These are phyloP conservation scores for Brassica napus DNA, from an alignment of 345 rosid species.

Conservation along the genomic window DNA sequence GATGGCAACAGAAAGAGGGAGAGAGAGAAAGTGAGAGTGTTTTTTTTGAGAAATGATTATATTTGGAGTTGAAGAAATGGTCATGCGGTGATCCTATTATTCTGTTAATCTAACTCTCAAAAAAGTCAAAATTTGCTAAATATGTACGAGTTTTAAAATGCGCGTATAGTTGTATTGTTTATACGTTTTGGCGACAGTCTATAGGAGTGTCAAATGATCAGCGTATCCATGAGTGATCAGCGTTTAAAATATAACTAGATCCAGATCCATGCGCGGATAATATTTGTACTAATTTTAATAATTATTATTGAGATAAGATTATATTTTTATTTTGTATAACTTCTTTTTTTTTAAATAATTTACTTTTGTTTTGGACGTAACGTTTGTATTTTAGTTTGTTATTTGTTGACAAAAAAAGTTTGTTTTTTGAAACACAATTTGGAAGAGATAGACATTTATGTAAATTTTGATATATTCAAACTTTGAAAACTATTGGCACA, in stretches of 20 bases:
- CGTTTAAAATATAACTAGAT: neutral
- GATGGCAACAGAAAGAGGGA: constrained; percentile 29
- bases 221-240: neutral
- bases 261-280: no score
- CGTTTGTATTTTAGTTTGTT: no score
- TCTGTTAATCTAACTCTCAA: constrained; percentile 28
- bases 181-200: constrained; percentile 3
- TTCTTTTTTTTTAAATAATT: no score
- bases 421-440: no score
- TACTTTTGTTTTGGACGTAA: no score
- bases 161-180: constrained; percentile 17
- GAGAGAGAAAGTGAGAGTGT: constrained; percentile 1
- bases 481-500: no score
- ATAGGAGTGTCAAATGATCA: neutral
- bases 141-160: constrained; percentile 19
- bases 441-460: no score
- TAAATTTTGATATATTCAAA: no score
- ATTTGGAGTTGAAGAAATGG: constrained; percentile 47
- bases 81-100: constrained; percentile 80
- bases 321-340: no score
- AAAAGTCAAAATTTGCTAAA: constrained; percentile 23
- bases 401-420: no score
- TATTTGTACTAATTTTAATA: no score
- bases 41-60: constrained; percentile 36
- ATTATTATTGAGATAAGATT: no score